Base-by-base conservation (phyloP, 805 yeast genomes). In the Metschnikowia kofuensis region DNA sequence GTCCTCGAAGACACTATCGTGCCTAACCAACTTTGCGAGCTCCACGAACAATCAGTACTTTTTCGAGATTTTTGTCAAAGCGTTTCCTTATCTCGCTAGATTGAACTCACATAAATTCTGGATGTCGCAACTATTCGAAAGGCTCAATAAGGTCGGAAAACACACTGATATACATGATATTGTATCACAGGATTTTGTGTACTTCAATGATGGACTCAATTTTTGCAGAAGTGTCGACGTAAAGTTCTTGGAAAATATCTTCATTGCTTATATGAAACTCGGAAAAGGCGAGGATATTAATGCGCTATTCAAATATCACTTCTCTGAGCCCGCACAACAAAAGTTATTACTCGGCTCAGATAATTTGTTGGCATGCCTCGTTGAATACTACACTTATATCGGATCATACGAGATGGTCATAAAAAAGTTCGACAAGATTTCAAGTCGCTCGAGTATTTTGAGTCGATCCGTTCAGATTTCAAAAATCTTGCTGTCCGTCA, bases 21-120 rank as follows among this genome's bases (percentile, higher is more conserved):
- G 39, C 2, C 15, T 56, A 12, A 42, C 52, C 13, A 28, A 42
- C 8, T 49, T 42, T 16, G 48, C 49, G 1, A 27, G 14, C 6
- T 27, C n/a, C 7, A 58, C 69, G 0, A 47, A 52, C 14, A 66
- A 66, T 37, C 35, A 47, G 12, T 60, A 65, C 44, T 61, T 65
- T 43, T 49, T 52, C 39, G 45, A 40, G 1, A 28, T 59, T 12
- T 35, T 63, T 11, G 31, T 40, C 2, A 48, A 49, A 4, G 53
- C 47, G 16, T 51, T 59, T 29, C 42, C 44, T 2, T 30, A 21
- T 2, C 28, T 62, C 28, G 49, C 44, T 39, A 35, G 47, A 8
- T 14, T 42, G 13, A 60, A 53, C 43, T 32, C 40, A 8, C 46
- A 45, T 16, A 44, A 48, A 14, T 29, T 38, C 6, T 66, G 70